Evolutionary conservation across 768 basidiomycete species (phyloP), one percentile per base, ranked within the genome.

Genomic region (Boletus coccyginus): DNA sequence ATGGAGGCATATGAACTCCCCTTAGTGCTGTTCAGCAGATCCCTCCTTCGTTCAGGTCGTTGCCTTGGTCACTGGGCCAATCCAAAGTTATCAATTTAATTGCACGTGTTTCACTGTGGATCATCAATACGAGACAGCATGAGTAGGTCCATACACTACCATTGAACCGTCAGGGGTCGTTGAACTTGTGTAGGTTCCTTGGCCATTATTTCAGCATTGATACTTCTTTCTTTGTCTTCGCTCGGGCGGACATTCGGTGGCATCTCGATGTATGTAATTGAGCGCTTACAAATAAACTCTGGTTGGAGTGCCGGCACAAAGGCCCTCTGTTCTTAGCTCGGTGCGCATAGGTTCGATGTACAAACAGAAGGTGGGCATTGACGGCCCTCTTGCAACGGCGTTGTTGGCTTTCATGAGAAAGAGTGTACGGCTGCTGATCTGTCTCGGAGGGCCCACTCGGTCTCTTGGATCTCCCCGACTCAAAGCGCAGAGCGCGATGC

Each of bases 21-120:
- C 38, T 21, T 10, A 46, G 58, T 58, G 16, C 61, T 65, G 64
- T 50, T 39, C 58, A 49, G 61, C 56, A 41, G 45, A 42, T 13
- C 27, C 24, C 33, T 31, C n/a, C n/a, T n/a, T n/a, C n/a, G n/a
- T n/a, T n/a, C 54, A 31, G 16, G 19, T 32, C n/a, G 38, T 19
- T 33, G 17, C 41, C 27, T 17, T 17, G 47, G 14, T 48, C 24
- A 12, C 36, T 45, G 50, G 12, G 19, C 19, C 7, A 27, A 50
- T 43, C 40, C 42, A 32, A 24, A 48, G 29, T 16, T 8, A 32
- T 36, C 14, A 4, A 45, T 41, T 41, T 40, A 38, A 35, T 46
- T 35, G 13, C 31, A 50, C 46, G 13, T 17, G 7, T 6, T 45
- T 58, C 33, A 38, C 43, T 56, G 12, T 48, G 31, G 41, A 57